Conservation (phyloP, 805 yeast species). For the Starmerella vaccinii region DNA sequence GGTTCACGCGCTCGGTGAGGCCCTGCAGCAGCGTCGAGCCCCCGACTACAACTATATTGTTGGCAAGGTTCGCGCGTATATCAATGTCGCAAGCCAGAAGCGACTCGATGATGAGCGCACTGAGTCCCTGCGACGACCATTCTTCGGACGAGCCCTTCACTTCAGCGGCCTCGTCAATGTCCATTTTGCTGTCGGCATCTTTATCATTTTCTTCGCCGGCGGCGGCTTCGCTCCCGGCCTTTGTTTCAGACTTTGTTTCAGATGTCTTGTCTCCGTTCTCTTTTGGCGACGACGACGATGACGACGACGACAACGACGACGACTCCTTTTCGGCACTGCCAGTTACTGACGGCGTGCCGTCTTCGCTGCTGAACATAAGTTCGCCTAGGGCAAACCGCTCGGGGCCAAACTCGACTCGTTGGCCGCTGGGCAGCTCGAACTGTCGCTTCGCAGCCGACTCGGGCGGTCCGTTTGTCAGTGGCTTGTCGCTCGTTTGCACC, state of each 20-base stretch:
- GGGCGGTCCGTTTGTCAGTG: constrained; percentile 33
- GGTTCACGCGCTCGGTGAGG: constrained; percentile 60
- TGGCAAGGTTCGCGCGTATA: constrained; percentile 77
- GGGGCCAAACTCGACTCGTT: constrained; percentile 47
- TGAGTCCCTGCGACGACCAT: constrained; percentile 35
- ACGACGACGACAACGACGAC: too few species aligned
- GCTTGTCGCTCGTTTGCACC: constrained; percentile 27
- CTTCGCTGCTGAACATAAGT: constrained; percentile 43
- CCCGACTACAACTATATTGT: constrained; percentile 80
- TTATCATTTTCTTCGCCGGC: constrained; percentile 24
- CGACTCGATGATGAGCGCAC: constrained; percentile 50
- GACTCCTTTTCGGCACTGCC: too few species aligned
- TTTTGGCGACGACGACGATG: too few species aligned
- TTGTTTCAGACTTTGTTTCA: too few species aligned
- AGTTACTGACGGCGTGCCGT: not conserved
- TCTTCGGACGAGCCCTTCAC: constrained; percentile 5
- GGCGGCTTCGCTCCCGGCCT: not conserved
- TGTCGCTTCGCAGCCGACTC: constrained; percentile 32
- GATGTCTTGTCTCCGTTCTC: not conserved
- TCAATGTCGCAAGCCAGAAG: constrained; percentile 58
- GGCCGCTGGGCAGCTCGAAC: constrained; percentile 62
- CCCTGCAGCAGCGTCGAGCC: constrained; percentile 75
- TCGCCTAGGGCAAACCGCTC: constrained; percentile 61
- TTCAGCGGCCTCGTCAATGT: constrained; percentile 14
- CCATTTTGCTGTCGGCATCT: constrained; percentile 24